Percentiles rank a stretch among this genome's conserved stretches.
phyloP scores from a whole-genome alignment of 345 rosid genomes.

The Eucalyptus sp. region DNA sequence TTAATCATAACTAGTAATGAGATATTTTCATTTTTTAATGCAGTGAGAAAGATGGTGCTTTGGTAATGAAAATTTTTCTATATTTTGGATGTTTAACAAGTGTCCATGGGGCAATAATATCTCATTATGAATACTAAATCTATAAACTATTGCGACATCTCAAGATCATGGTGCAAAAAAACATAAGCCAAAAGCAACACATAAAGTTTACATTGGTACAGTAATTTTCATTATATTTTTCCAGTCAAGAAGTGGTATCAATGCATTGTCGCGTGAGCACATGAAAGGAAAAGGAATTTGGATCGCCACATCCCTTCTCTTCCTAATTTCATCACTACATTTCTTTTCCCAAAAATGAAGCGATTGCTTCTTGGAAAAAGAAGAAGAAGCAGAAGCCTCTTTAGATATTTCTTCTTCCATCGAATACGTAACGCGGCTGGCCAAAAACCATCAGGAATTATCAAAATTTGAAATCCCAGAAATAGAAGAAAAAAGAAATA shows the following conservation, averaged over 20 bases:
- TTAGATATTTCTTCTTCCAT: background rate
- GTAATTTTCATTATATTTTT: background rate
- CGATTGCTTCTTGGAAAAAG: background rate
- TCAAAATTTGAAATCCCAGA: background rate
- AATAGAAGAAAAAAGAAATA: background rate
- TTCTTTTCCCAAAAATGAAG: background rate
- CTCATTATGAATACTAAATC: too few species aligned
- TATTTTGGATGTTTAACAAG: background rate
- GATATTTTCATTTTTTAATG: background rate
- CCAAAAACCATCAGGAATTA: background rate
- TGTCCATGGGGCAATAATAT: background rate
- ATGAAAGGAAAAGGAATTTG: background rate
- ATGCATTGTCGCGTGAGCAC: background rate
- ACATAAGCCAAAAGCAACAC: background rate
- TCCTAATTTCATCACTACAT: background rate
- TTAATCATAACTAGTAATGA: background rate
- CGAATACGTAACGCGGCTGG: background rate
- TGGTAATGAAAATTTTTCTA: background rate
- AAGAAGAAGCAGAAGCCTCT: background rate
- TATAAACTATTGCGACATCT: background rate
- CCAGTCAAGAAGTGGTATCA: background rate
- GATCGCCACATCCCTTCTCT: background rate
- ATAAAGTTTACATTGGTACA: background rate
- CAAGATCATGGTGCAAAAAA: background rate
- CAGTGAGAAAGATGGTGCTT: accelerated